phyloP scores from a whole-genome alignment of 2,329 filamentous ascomycete genomes.

The Nemania sp. region DNA sequence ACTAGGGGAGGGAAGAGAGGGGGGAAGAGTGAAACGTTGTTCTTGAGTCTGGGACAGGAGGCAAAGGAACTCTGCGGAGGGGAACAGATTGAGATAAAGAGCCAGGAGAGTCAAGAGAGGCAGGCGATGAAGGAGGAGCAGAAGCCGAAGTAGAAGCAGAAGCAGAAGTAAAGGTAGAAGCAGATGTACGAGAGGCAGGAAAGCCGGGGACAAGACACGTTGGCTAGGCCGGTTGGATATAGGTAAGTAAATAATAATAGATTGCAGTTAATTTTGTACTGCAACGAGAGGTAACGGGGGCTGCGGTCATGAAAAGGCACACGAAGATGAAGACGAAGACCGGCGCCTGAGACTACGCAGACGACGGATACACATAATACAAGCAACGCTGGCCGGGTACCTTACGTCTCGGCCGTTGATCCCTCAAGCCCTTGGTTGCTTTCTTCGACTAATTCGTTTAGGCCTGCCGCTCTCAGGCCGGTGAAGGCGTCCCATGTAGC shows the following conservation, averaged over 20 bases:
- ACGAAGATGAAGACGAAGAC: slow-evolving; percentile 12
- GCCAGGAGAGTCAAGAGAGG: slow-evolving; percentile 27
- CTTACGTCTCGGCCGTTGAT: slow-evolving; percentile 30
- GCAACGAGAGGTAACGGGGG: slow-evolving; percentile 15
- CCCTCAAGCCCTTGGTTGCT: slow-evolving; percentile 16
- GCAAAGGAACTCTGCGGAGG: slow-evolving; percentile 28
- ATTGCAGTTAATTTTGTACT: slow-evolving; percentile 16
- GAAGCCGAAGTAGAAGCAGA: too few species aligned
- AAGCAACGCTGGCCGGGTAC: slow-evolving; percentile 23
- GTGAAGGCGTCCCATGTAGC: slow-evolving; percentile 16
- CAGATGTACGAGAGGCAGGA: too few species aligned
- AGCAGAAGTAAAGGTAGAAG: too few species aligned
- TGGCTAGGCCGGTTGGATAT: slow-evolving; percentile 33
- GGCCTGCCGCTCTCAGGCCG: slow-evolving; percentile 26
- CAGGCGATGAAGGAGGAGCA: too few species aligned
- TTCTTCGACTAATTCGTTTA: slow-evolving; percentile 25
- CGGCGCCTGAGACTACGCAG: slow-evolving; percentile 23
- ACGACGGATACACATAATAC: slow-evolving; percentile 23
- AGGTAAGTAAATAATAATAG: too few species aligned
- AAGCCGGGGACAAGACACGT: slow-evolving; percentile 36
- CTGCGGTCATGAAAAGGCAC: slow-evolving; percentile 18
- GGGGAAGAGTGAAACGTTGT: slow-evolving; percentile 39
- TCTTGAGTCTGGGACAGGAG: slow-evolving; percentile 33
- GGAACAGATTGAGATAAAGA: slow-evolving; percentile 35
- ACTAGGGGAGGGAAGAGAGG: neutral